Conservation (phyloP, 2,329 filamentous ascomycete species). For the Metarhizium rileyi region DNA sequence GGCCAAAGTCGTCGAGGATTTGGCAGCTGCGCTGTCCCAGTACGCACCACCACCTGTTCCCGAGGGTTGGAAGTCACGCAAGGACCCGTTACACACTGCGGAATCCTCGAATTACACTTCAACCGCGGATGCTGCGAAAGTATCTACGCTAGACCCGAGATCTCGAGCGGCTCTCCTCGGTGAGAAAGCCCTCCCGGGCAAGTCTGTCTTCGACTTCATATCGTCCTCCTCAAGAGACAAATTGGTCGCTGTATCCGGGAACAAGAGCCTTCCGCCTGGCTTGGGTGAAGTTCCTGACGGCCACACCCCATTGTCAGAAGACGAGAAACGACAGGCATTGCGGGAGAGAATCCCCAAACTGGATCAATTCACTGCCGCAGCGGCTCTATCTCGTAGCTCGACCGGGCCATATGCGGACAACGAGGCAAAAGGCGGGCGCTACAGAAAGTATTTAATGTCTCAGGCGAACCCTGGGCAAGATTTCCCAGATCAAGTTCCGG, state of each 20-base stretch:
- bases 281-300: conserved; percentile 62
- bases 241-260: conserved; percentile 67
- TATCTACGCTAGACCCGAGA: conserved; percentile 65
- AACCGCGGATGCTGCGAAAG: conserved; percentile 66
- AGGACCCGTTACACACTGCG: conserved; percentile 19
- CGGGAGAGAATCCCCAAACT: conserved; percentile 52
- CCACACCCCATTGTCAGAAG: conserved; percentile 49
- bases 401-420: conserved; percentile 76
- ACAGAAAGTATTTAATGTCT: conserved; percentile 71
- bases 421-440: conserved; percentile 67
- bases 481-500: conserved; percentile 38
- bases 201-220: conserved; percentile 93
- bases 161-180: conserved; percentile 71
- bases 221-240: conserved; percentile 67
- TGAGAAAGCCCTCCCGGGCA: conserved; percentile 68
- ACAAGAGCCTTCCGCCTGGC: conserved; percentile 65
- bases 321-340: conserved; percentile 49
- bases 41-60: conserved; percentile 62
- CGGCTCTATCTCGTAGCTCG: conserved; percentile 55
- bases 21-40: conserved; percentile 19
- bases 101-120: conserved; percentile 42
- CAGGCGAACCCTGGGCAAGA: conserved; percentile 37
- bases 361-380: conserved; percentile 56
- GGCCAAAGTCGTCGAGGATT: conserved; percentile 38
- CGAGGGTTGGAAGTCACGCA: conserved; percentile 61